phyloP scores from a whole-genome alignment of 805 yeast species.

The Debaryomyces hansenii region DNA sequence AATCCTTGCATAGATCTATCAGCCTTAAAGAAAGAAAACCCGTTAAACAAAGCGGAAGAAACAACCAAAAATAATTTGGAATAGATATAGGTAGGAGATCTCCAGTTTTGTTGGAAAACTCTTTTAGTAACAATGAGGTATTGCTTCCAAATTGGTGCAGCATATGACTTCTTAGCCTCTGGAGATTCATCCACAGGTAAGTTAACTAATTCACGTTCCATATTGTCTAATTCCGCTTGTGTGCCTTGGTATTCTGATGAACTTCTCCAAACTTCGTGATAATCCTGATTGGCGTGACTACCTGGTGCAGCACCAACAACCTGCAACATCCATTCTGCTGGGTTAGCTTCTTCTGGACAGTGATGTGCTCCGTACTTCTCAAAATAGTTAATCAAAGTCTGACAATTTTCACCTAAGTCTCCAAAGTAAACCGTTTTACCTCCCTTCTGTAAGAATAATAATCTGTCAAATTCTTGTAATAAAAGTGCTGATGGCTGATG shows the following conservation, averaged over 20 bases:
- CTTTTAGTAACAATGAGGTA: slow-evolving; percentile 30
- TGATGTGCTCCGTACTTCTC: too few species aligned
- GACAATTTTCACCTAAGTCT: too few species aligned
- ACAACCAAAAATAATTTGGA: slow-evolving; percentile 60
- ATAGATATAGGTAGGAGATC: slow-evolving; percentile 62
- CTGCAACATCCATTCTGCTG: slow-evolving; percentile 88
- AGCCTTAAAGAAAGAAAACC: slow-evolving; percentile 72
- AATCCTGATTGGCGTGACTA: slow-evolving; percentile 69
- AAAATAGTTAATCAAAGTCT: too few species aligned
- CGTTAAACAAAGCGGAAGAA: slow-evolving; percentile 61
- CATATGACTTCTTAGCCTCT: slow-evolving; percentile 28
- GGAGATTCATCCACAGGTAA: slow-evolving; percentile 25
- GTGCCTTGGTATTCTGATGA: slow-evolving; percentile 63
- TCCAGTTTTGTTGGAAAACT: slow-evolving; percentile 40
- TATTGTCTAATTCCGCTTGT: slow-evolving; percentile 55
- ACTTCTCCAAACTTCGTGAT: slow-evolving; percentile 73
- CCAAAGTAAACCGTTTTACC: too few species aligned
- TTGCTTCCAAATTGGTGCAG: slow-evolving; percentile 28
- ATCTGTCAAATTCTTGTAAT: too few species aligned
- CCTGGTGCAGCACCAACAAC: slow-evolving; percentile 85
- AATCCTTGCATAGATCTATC: slow-evolving; percentile 51
- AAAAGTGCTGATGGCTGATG: too few species aligned
- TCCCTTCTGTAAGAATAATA: too few species aligned
- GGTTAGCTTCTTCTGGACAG: too few species aligned
- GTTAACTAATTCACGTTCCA: slow-evolving; percentile 57